Percentiles rank a stretch among this genome's conserved stretches.
Evolutionary conservation across 768 basidiomycete genomes (phyloP).

Genomic region (Coprinopsis cinerea): DNA sequence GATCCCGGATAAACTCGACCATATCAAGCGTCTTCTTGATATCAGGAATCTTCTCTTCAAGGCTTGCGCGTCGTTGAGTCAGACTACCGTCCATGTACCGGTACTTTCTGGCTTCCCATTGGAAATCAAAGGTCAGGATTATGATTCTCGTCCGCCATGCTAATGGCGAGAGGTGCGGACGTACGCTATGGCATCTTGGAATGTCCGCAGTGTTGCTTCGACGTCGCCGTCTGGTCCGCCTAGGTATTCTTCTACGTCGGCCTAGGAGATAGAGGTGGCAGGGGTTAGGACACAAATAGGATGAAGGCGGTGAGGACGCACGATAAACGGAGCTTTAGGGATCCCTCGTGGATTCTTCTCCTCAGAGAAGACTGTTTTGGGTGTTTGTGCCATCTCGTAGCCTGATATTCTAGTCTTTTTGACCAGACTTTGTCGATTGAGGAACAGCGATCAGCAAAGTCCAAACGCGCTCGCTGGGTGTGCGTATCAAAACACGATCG

Average conservation of each 20-base stretch:
- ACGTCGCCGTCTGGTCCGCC: slow-evolving; percentile 73
- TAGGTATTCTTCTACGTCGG: slow-evolving; percentile 82
- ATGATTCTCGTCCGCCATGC: no score
- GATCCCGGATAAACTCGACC: slow-evolving; percentile 74
- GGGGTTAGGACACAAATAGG: neutral
- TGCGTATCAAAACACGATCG: no score
- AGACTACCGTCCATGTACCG: slow-evolving; percentile 94
- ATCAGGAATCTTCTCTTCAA: slow-evolving; percentile 95
- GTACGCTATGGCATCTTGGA: slow-evolving; percentile 94
- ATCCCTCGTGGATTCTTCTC: slow-evolving; percentile 87
- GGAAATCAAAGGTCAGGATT: slow-evolving; percentile 19
- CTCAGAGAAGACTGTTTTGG: slow-evolving; percentile 28
- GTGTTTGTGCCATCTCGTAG: slow-evolving; percentile 25
- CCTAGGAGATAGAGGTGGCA: slow-evolving; percentile 35
- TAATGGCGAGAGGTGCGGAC: slow-evolving; percentile 27
- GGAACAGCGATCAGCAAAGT: no score
- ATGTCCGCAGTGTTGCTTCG: slow-evolving; percentile 69
- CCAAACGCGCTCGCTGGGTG: no score
- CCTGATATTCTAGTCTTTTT: no score
- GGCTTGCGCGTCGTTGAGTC: slow-evolving; percentile 64
- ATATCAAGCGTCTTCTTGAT: slow-evolving; percentile 88
- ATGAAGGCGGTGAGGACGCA: slow-evolving; percentile 29
- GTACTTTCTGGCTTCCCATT: slow-evolving; percentile 83
- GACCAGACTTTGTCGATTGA: no score
- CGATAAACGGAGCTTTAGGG: slow-evolving; percentile 92